A percentile compares a stretch with the other conserved stretches of the same genome.
phyloP scores from a whole-genome alignment of 2,329 filamentous ascomycete genomes.

The Penicillium sp. region DNA sequence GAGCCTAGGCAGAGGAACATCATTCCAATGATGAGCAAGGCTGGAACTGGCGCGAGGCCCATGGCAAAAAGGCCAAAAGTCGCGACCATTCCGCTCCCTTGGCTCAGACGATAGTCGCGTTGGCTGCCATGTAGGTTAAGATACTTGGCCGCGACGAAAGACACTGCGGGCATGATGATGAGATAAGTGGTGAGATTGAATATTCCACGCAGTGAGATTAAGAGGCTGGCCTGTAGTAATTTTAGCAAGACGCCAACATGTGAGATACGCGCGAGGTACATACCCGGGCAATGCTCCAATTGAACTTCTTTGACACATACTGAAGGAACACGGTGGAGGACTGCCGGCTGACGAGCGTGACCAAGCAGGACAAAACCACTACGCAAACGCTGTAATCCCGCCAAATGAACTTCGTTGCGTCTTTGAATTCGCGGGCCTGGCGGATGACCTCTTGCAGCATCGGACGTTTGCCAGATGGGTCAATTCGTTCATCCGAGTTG shows the following conservation, averaged over 20 bases:
- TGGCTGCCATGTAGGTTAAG: constrained; percentile 21
- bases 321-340: constrained; percentile 30
- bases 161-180: constrained; percentile 25
- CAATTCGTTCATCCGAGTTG: neutral
- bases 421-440: constrained; percentile 21
- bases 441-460: constrained; percentile 10
- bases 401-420: constrained; percentile 29
- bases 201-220: constrained; percentile 30
- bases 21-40: constrained; percentile 23
- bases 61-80: constrained; percentile 24
- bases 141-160: constrained; percentile 15
- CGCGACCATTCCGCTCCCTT: constrained; percentile 21
- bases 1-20: constrained; percentile 29
- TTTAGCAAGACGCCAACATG: neutral
- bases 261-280: neutral
- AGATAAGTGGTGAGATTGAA: constrained; percentile 25
- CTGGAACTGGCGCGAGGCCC: constrained; percentile 18
- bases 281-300: constrained; percentile 33
- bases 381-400: constrained; percentile 21
- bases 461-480: constrained; percentile 7
- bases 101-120: constrained; percentile 26
- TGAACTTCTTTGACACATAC: constrained; percentile 32
- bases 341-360: constrained; percentile 24
- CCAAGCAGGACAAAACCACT: constrained; percentile 25
- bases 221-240: constrained; percentile 26